Evolutionary conservation across 1,139 yeast species (phyloP).

Genomic region (Blastobotrys ciferrii): DNA sequence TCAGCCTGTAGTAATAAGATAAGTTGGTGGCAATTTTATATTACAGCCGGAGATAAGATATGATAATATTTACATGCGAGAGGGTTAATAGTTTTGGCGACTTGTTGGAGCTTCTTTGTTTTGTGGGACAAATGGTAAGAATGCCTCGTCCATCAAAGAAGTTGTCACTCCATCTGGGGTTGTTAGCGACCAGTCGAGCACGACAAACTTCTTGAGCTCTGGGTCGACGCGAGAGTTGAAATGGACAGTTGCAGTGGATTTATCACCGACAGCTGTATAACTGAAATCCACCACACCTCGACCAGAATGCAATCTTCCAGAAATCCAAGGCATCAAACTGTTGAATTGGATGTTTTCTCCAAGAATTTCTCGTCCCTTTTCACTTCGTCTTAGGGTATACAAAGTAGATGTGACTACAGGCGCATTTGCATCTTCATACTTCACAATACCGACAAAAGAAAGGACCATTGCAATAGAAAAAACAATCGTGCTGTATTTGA

Average conservation of each 20-base stretch:
- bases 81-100: conserved; percentile 11
- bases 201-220: conserved; percentile 31
- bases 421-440: conserved; percentile 86
- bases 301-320: conserved; percentile 80
- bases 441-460: conserved; percentile 71
- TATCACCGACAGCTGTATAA: conserved; percentile 65
- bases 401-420: conserved; percentile 87
- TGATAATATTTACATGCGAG: conserved; percentile 7
- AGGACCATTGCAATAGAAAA: conserved; percentile 66
- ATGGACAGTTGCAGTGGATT: conserved; percentile 35
- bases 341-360: conserved; percentile 77
- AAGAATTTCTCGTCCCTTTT: conserved; percentile 57
- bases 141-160: conserved; percentile 37
- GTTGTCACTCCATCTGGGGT: conserved; percentile 31
- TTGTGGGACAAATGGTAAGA: conserved; percentile 37
- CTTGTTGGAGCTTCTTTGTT: conserved; percentile 35
- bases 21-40: no score
- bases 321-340: conserved; percentile 81
- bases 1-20: no score
- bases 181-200: conserved; percentile 38
- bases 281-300: conserved; percentile 73
- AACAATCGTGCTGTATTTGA: conserved; percentile 53
- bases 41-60: conserved; percentile 10
- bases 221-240: conserved; percentile 37
- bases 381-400: conserved; percentile 78